Evolutionary conservation across 352 stramenopile species (phyloP).

Genomic region (Globisporangium barbulae): DNA sequence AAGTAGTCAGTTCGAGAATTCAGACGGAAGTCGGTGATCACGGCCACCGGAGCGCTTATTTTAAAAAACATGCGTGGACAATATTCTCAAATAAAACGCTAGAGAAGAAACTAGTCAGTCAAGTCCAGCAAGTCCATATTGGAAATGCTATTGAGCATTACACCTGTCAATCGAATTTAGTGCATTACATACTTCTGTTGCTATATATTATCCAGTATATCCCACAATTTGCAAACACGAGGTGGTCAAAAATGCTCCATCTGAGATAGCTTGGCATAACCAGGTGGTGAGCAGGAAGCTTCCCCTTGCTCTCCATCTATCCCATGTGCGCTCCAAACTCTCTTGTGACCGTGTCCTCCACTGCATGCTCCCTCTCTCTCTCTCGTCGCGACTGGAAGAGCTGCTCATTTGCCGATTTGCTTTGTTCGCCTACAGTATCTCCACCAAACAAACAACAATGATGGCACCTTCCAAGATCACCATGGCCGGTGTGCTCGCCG

Average conservation of each 20-base stretch:
- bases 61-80: too few species aligned
- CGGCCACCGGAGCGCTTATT: neutral
- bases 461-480: constrained; percentile 7
- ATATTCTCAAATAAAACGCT: too few species aligned
- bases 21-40: neutral
- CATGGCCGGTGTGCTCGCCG: constrained; percentile 5
- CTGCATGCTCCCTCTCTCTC: neutral
- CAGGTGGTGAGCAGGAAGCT: constrained; percentile 11
- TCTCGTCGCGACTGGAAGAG: neutral
- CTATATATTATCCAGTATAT: neutral
- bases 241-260: neutral
- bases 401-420: constrained; percentile 18
- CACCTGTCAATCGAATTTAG: too few species aligned
- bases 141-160: too few species aligned
- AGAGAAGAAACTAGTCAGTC: too few species aligned
- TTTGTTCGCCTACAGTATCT: neutral
- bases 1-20: neutral
- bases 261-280: neutral
- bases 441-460: neutral
- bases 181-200: too few species aligned
- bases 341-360: neutral
- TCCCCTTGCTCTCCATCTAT: constrained; percentile 1
- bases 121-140: too few species aligned
- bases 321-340: neutral
- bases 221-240: neutral